A percentile compares a stretch with the other conserved stretches of the same genome.
Conservation (phyloP, 2,329 filamentous ascomycete genomes). For the Lachnellula cervina region DNA sequence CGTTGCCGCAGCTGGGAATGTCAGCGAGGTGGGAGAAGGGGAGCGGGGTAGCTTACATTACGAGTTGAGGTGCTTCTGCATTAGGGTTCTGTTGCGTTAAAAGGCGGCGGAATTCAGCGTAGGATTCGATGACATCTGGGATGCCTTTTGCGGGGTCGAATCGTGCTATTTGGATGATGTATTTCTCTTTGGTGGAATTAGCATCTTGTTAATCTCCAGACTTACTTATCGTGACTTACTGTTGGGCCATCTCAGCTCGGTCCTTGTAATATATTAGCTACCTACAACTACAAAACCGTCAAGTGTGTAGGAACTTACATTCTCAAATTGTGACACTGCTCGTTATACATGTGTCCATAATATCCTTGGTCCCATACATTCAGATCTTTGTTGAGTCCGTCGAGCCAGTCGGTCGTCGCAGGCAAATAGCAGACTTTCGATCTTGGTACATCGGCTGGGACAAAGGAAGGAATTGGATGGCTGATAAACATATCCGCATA, state of each 20-base stretch:
- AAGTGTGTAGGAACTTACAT: constrained; percentile 40
- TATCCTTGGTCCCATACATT: constrained; percentile 65
- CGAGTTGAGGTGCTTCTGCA: constrained; percentile 60
- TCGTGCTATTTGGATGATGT: constrained; percentile 75
- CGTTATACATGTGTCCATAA: constrained; percentile 70
- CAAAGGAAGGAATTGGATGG: constrained; percentile 72
- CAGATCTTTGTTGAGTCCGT: constrained; percentile 74
- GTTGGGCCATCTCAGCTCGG: constrained; percentile 52
- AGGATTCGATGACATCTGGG: constrained; percentile 69
- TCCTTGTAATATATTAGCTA: constrained; percentile 29
- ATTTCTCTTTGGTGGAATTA: constrained; percentile 46
- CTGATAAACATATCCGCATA: constrained; percentile 74
- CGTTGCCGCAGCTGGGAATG: constrained; percentile 56
- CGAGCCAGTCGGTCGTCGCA: constrained; percentile 78
- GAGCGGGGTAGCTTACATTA: constrained; percentile 46
- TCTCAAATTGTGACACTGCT: constrained; percentile 52
- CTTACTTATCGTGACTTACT: constrained; percentile 31
- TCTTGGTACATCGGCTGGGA: constrained; percentile 61
- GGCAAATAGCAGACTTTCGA: constrained; percentile 70
- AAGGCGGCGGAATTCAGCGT: constrained; percentile 63
- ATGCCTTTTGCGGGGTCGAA: constrained; percentile 85
- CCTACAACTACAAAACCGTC: not conserved
- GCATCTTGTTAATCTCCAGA: not conserved
- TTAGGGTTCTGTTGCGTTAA: constrained; percentile 47
- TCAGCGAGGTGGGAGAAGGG: not conserved